These are phyloP conservation scores for Saturnispora mendoncae DNA, from an alignment of 805 yeast species.

Conservation along the genomic window DNA sequence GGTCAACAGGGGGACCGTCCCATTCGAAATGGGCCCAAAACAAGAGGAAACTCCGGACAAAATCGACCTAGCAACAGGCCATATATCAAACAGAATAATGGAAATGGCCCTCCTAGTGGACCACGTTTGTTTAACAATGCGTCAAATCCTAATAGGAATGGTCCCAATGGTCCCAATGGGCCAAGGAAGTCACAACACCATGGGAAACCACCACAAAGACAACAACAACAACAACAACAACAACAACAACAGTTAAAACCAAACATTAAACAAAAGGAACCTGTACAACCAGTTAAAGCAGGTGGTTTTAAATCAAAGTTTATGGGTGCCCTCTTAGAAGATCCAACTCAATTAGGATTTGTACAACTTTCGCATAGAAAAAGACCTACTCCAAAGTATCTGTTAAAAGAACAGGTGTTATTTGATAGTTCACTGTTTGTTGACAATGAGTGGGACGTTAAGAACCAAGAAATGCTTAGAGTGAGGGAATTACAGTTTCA, in stretches of 20 bases:
- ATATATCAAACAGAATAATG: neutral
- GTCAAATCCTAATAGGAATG: neutral
- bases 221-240: neutral
- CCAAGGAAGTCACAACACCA: neutral
- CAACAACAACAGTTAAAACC: neutral
- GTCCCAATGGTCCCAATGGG: neutral
- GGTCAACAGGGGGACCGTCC: neutral
- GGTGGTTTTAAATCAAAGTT: slow-evolving; percentile 20
- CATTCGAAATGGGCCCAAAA: neutral
- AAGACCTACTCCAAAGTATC: slow-evolving; percentile 24
- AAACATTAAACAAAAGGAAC: neutral
- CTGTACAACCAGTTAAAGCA: neutral
- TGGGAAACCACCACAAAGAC: neutral
- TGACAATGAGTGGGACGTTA: slow-evolving; percentile 57
- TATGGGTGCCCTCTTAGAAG: slow-evolving; percentile 24
- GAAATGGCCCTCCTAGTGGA: neutral
- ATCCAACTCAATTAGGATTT: slow-evolving; percentile 26
- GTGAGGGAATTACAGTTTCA: slow-evolving; percentile 36
- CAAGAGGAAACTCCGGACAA: neutral
- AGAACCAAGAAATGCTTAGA: slow-evolving; percentile 59
- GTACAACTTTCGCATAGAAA: slow-evolving; percentile 16
- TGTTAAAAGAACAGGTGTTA: slow-evolving; percentile 26
- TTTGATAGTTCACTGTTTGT: slow-evolving; percentile 29
- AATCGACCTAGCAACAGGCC: neutral
- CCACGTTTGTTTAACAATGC: neutral